Evolutionary conservation across 352 stramenopile genomes (phyloP), one percentile per base, ranked within the genome.

Genomic region (Globisporangium rhizosaccharum): DNA sequence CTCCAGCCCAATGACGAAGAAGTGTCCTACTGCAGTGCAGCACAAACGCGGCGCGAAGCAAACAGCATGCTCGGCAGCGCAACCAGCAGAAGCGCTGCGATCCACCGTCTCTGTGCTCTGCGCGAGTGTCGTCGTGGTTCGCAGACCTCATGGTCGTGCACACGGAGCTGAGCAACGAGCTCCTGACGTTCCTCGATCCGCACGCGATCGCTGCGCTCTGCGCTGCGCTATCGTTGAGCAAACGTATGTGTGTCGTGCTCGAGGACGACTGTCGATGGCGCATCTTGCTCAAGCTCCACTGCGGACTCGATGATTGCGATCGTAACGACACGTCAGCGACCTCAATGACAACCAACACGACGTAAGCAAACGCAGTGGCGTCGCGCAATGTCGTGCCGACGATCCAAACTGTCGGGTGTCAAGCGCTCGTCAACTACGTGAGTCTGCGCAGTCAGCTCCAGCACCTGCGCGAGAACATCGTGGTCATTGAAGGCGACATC

Each of bases 401-500:
- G 4, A 20, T 61, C 10, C 37, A 25, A 6, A 18, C 36, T n/a
- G 55, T 57, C 9, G 53, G 52, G 0, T 61, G 59, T 18, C 52
- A 18, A 25, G 62, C 63, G 18, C 39, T 87, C 2, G 48, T 25
- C 3, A 61, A 77, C 9, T 87, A 85, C 53, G 41, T 82, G 52
- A 85, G 65, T 61, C 57, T 82, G 15, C 63, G 66, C 48, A 66
- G 50, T 14, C 74, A 87, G 41, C 46, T 72, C 3, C 68, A 77
- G 39, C 55, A 56, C n/a, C 81, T 90, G 46, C 47, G 61, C 10
- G 28, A 57, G 20, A 67, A 63, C 44, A 60, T 85, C 9, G 9
- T 58, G 7, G 69, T 88, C n/a, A 36, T 80, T 10, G 48, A 71
- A 23, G 79, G 70, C 0, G 72, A 90, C 48, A 50, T 92, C 51